phyloP scores from a whole-genome alignment of 352 stramenopile genomes.

The Phytophthora agathidicida region DNA sequence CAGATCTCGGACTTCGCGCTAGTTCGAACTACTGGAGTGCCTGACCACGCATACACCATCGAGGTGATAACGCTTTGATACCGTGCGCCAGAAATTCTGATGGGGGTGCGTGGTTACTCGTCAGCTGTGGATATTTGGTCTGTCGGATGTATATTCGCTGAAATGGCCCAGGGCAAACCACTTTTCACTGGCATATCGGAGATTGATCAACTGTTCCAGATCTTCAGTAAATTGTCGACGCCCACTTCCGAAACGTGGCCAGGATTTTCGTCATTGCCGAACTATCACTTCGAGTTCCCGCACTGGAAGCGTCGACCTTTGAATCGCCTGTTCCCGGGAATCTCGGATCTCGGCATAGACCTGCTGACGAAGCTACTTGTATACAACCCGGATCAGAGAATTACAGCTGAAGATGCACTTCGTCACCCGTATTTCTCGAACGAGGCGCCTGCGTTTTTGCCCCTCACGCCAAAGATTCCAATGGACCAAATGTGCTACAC shows the following conservation, averaged over 20 bases:
- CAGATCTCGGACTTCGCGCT: slow-evolving; percentile 92
- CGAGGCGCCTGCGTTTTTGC: slow-evolving; percentile 43
- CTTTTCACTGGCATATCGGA: slow-evolving; percentile 85
- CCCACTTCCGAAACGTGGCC: slow-evolving; percentile 97
- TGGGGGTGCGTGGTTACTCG: slow-evolving; percentile 87
- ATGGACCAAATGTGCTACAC: slow-evolving; percentile 84
- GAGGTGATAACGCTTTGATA: slow-evolving; percentile 94
- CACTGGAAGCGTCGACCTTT: slow-evolving; percentile 78
- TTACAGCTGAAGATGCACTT: slow-evolving; percentile 82
- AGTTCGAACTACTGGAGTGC: slow-evolving; percentile 87
- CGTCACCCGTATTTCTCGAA: slow-evolving; percentile 83
- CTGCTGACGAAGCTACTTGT: slow-evolving; percentile 77
- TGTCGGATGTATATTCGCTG: slow-evolving; percentile 97
- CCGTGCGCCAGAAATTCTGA: slow-evolving; percentile 88
- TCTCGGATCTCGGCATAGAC: slow-evolving; percentile 75
- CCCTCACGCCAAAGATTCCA: slow-evolving; percentile 67
- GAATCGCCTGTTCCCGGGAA: slow-evolving; percentile 72
- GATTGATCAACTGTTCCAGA: slow-evolving; percentile 89
- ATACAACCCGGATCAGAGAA: slow-evolving; percentile 85
- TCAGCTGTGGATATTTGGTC: slow-evolving; percentile 94
- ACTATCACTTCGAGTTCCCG: slow-evolving; percentile 94
- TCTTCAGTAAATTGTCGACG: slow-evolving; percentile 95
- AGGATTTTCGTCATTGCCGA: slow-evolving; percentile 96
- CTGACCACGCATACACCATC: slow-evolving; percentile 89
- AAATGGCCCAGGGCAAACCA: slow-evolving; percentile 92